Conservation (phyloP, 768 basidiomycete species). For the Calocera viscosa region DNA sequence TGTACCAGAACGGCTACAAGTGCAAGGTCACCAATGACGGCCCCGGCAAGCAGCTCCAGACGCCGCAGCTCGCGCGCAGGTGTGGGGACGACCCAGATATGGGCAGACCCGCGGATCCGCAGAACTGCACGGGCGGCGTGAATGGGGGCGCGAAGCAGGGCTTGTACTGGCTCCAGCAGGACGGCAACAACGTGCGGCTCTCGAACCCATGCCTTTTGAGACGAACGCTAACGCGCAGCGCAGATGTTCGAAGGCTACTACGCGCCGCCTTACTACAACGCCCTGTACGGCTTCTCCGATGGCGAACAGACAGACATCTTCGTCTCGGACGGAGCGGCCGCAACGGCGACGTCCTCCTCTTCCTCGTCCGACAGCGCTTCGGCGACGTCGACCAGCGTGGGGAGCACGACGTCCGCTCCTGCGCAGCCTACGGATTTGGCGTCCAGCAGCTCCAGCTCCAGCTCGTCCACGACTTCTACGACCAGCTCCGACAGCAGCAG, state of each 20-base stretch:
- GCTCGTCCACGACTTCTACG: background rate
- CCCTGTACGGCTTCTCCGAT: conserved; percentile 56
- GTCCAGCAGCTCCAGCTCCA: background rate
- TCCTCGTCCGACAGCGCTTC: background rate
- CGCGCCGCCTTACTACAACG: conserved; percentile 38
- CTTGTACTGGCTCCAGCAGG: conserved; percentile 54
- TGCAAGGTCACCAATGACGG: conserved; percentile 48
- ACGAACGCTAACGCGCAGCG: background rate
- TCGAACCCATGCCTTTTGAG: background rate
- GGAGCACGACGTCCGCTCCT: background rate
- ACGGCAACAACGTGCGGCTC: conserved; percentile 46
- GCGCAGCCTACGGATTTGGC: background rate
- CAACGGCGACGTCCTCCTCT: background rate
- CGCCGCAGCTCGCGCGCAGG: conserved; percentile 47
- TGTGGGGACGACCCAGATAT: conserved; percentile 49
- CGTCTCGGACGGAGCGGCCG: conserved; percentile 13
- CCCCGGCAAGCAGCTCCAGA: conserved; percentile 32
- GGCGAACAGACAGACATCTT: conserved; percentile 68
- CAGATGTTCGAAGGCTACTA: conserved; percentile 45
- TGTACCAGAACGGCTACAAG: conserved; percentile 62
- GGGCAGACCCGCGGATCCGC: conserved; percentile 35
- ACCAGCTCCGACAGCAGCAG: background rate
- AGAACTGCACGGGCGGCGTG: conserved; percentile 61
- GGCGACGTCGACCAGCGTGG: background rate
- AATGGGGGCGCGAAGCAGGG: conserved; percentile 60